Percentiles rank a stretch among this genome's conserved stretches.
phyloP scores from a whole-genome alignment of 2,329 filamentous ascomycete genomes.

The Cladobotryum protrusum region DNA sequence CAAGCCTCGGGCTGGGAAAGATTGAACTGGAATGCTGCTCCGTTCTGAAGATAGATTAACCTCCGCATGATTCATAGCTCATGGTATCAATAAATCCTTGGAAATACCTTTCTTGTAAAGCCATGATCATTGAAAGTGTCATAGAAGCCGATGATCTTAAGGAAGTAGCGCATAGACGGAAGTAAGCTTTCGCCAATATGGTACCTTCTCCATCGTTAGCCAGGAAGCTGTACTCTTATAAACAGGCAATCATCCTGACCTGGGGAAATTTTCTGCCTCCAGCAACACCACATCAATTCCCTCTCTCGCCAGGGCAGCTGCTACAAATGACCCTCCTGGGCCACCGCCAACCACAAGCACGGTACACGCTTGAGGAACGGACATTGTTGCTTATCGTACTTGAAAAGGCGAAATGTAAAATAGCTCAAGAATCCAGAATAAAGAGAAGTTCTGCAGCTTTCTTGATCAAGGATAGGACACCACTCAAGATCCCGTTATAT shows the following conservation, averaged over 20 bases:
- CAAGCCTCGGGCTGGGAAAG: constrained; percentile 25
- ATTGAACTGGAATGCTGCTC: constrained; percentile 35
- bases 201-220: constrained; percentile 17
- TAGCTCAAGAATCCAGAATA: too few relatives aligned
- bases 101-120: constrained; percentile 33
- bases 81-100: background rate
- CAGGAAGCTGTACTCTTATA: too few relatives aligned
- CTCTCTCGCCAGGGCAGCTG: constrained; percentile 13
- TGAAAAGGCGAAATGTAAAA: background rate
- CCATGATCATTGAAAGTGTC: constrained; percentile 33
- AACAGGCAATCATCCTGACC: background rate
- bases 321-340: constrained; percentile 14
- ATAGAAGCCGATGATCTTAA: constrained; percentile 39
- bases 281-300: constrained; percentile 14
- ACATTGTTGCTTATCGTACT: background rate
- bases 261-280: constrained; percentile 14
- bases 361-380: constrained; percentile 2
- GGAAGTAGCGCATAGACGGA: constrained; percentile 34
- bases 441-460: too few relatives aligned
- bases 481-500: too few relatives aligned
- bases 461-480: too few relatives aligned
- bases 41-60: constrained; percentile 14
- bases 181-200: constrained; percentile 35
- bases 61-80: too few relatives aligned
- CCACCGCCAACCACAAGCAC: constrained; percentile 13